Conservation (phyloP, 1,139 yeast genomes). For the Kurtzmaniella natalensis region DNA sequence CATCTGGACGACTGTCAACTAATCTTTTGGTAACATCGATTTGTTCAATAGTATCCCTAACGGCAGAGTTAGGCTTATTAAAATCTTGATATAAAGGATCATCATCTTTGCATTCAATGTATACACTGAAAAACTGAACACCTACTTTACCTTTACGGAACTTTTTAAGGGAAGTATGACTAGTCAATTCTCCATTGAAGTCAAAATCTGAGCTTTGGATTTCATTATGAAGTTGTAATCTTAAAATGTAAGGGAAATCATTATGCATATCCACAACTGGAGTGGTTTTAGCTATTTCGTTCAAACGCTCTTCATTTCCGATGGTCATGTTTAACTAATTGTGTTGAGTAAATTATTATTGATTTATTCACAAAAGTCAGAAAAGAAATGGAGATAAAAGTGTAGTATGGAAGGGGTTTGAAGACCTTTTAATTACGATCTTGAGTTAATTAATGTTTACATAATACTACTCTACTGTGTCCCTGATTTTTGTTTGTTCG, state of each 20-base stretch:
- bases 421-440: too few species aligned
- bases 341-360: too few species aligned
- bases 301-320: neutral
- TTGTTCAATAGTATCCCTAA: constrained; percentile 50
- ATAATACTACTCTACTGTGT: too few species aligned
- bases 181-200: constrained; percentile 27
- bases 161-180: constrained; percentile 38
- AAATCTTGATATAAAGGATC: constrained; percentile 37
- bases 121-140: constrained; percentile 44
- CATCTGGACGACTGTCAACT: constrained; percentile 32
- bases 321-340: neutral
- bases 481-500: too few species aligned
- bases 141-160: constrained; percentile 39
- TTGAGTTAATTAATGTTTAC: too few species aligned
- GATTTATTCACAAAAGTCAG: too few species aligned
- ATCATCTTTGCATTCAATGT: constrained; percentile 38
- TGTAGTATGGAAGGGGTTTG: too few species aligned
- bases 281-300: constrained; percentile 1
- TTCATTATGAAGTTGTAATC: constrained; percentile 41
- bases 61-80: constrained; percentile 35
- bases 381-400: too few species aligned
- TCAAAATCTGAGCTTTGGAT: constrained; percentile 24
- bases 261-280: constrained; percentile 49
- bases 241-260: constrained; percentile 41
- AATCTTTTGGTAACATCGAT: constrained; percentile 47